Base-by-base conservation (phyloP, 176 grass and related monocot species). In the Musa acuminata region DNA sequence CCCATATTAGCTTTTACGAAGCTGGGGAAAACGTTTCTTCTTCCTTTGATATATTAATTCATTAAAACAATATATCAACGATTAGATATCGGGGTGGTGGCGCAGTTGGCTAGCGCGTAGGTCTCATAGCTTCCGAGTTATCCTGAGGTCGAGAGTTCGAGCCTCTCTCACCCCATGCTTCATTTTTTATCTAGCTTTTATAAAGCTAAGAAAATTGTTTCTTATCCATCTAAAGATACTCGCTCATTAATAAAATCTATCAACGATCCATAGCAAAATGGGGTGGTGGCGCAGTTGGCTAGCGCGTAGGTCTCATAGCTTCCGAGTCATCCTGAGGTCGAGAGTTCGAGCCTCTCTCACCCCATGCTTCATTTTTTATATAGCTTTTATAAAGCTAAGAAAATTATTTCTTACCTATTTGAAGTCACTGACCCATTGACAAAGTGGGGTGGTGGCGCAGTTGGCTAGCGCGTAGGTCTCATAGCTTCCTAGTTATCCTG, bases 211-310 rank as follows among this genome's bases (percentile, higher is more conserved):
- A 24, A 1, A 24, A 24, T 24, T 24, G 0, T 24, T 24, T 24
- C 24, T 24, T n/a, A n/a, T n/a, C n/a, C n/a, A n/a, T n/a, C n/a
- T n/a, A n/a, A n/a, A n/a, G n/a, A n/a, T n/a, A n/a, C n/a, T n/a
- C n/a, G n/a, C n/a, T n/a, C n/a, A n/a, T n/a, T n/a, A n/a, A n/a
- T n/a, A n/a, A n/a, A n/a, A n/a, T n/a, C n/a, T n/a, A n/a, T n/a
- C n/a, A n/a, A n/a, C n/a, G n/a, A n/a, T n/a, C n/a, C n/a, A n/a
- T n/a, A n/a, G n/a, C 22, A 22, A 22, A 22, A 22, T 22, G 22
- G 89, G 87, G 85, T 88, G 81, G 90, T 90, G 85, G 90, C 83
- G 87, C 87, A 92, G 93, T 90, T 93, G 87, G 93, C 87, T 88
- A 93, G 87, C 83, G 83, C 90, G 83, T 88, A 88, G 85, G 87